Base-by-base conservation (phyloP, 768 basidiomycete genomes). In the Leucocoprinus sp. region DNA sequence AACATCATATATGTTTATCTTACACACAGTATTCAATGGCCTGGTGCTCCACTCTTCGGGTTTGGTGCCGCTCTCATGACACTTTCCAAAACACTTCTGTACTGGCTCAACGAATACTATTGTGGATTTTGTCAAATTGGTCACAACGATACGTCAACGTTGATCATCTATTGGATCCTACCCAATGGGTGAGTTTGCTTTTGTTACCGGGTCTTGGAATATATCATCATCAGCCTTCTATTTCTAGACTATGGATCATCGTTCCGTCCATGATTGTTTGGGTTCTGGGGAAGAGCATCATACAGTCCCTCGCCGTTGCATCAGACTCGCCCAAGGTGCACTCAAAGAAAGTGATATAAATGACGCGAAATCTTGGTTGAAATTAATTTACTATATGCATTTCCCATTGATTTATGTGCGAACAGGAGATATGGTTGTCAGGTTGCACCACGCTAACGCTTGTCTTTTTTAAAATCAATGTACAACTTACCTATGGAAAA, bases 11-110 rank as follows among this genome's bases (percentile, higher is more conserved):
- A 93, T 59, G 61, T 93, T 29, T 91, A 88, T 63, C 74, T 82
- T 23, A 78, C 80, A 1, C 81, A 92, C 55, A 66, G 79, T 49
- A 61, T 64, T 8, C 55, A 63, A 42, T 80, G 79, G 61, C 75
- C 85, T 2, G 65, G 75, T 9, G 86, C 91, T 0, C 74, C 84
- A 1, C 52, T 93, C 21, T 56, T 93, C 43, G 92, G 89, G 3
- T 85, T 92, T 56, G 68, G 75, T 14, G 71, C 77, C 1, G 80
- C 73, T 2, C 60, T 73, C n/a, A 81, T 91, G 82, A 93, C 92
- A 0, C 64, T 92, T 33, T 75, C 81, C 28, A 93, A 95, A 67
- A 95, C 92, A 2, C 58, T 79, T 5, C 70, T 95, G n/a, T 95
- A 93, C 62, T 77, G 75, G 71, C 59, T 69, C 11, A 82, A 90